phyloP scores from a whole-genome alignment of 371 early-diverging fungal genomes.

The Chytridium lagenaria region DNA sequence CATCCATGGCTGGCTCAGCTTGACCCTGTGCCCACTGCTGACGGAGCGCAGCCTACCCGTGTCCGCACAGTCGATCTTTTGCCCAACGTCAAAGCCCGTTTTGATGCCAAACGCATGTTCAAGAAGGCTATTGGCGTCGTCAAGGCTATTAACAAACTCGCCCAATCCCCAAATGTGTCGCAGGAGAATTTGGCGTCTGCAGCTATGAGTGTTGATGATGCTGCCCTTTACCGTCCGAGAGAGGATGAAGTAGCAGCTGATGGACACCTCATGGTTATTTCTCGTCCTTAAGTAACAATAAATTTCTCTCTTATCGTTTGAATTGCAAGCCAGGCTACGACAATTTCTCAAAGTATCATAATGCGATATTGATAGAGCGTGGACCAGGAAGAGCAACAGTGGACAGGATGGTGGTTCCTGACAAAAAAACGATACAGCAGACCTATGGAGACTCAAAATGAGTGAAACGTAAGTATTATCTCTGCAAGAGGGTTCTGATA shows the following conservation, averaged over 20 bases:
- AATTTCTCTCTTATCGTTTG: neutral
- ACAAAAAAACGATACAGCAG: slow-evolving; percentile 35
- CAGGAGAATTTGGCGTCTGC: neutral
- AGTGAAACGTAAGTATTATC: slow-evolving; percentile 32
- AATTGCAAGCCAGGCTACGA: neutral
- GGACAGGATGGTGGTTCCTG: too few species aligned
- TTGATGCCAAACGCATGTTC: slow-evolving; percentile 35
- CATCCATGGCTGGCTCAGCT: slow-evolving; percentile 79
- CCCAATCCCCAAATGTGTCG: slow-evolving; percentile 15
- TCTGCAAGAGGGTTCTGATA: neutral
- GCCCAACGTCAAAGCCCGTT: slow-evolving; percentile 58
- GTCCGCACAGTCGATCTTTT: slow-evolving; percentile 63
- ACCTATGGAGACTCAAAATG: slow-evolving; percentile 32
- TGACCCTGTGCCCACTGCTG: slow-evolving; percentile 49
- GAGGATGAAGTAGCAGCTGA: slow-evolving; percentile 6
- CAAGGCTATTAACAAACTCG: slow-evolving; percentile 46
- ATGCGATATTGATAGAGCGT: too few species aligned
- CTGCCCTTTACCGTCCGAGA: neutral
- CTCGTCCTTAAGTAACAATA: neutral
- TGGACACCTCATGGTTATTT: slow-evolving; percentile 3
- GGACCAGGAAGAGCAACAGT: too few species aligned
- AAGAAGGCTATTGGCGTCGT: slow-evolving; percentile 48
- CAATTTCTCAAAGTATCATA: too few species aligned
- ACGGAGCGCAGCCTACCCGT: slow-evolving; percentile 18
- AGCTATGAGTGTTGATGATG: slow-evolving; percentile 9